A percentile compares a stretch with the other conserved stretches of the same genome.
These are phyloP conservation scores for Zasmidium citrigriseum DNA, from an alignment of 2,329 filamentous ascomycete species.

Conservation along the genomic window DNA sequence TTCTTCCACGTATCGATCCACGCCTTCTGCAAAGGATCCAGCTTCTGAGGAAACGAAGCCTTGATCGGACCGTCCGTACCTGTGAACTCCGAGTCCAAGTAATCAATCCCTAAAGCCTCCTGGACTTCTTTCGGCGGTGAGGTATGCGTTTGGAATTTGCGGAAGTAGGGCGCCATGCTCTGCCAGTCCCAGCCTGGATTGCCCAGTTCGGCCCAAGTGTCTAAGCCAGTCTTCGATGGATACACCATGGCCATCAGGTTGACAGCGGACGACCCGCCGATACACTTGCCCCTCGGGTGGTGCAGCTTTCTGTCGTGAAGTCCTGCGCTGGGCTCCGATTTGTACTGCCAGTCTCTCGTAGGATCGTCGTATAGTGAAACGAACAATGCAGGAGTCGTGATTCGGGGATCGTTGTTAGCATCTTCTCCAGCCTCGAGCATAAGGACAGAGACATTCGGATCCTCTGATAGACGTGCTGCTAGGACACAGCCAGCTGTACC, in stretches of 20 bases:
- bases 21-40: constrained; percentile 8
- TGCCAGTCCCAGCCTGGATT: constrained; percentile 38
- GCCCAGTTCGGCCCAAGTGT: constrained; percentile 35
- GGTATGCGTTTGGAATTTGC: constrained; percentile 6
- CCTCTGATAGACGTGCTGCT: constrained; percentile 22
- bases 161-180: constrained; percentile 8
- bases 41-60: constrained; percentile 33
- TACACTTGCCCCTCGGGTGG: constrained; percentile 36
- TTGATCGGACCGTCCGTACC: constrained; percentile 34
- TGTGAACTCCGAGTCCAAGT: constrained; percentile 31
- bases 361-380: constrained; percentile 17
- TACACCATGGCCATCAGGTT: constrained; percentile 36
- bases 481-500: constrained; percentile 29
- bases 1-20: constrained; percentile 19
- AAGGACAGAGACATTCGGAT: constrained; percentile 19
- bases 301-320: constrained; percentile 20
- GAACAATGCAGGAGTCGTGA: constrained; percentile 27
- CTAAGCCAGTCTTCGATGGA: constrained; percentile 27
- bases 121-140: background rate
- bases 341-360: constrained; percentile 27
- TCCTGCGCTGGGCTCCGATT: constrained; percentile 14
- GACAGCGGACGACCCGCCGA: constrained; percentile 43
- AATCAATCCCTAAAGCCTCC: constrained; percentile 2
- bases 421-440: constrained; percentile 29
- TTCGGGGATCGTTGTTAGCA: constrained; percentile 20